Evolutionary conservation across 257 asterid genomes (phyloP), one percentile per base, ranked within the genome.

Genomic region (Gentiana dahurica): DNA sequence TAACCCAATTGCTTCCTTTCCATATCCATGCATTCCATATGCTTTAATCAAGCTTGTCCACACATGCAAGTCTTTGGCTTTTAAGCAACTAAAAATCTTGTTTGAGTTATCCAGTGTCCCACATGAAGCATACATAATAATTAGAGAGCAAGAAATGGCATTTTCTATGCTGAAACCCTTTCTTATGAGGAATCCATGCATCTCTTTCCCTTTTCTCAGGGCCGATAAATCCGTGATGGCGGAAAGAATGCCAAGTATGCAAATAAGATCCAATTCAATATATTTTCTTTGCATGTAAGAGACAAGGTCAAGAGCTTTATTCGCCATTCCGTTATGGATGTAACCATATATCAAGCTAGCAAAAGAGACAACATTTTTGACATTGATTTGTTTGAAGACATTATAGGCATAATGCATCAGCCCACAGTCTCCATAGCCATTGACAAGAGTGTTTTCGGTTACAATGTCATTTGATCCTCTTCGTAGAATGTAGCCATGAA

Each of bases 31-130:
- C 87, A 76, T 73, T 63, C 98, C 95, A 53, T 66, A 83, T 43
- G 94, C 92, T 44, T 75, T 73, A 36, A 91, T 82, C 87, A 91
- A 80, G 80, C 87, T 83, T 12, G 95, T 91, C 81, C 82, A 82
- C 36, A 79, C 36, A 60, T 78, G 73, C 41, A 76, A 58, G 71
- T 82, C 92, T 75, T 68, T 72, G 60, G 63, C 57, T 34, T 57
- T 37, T 37, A 69, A 63, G 50, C 24, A 15, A 56, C 57, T 46
- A 78, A 91, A 91, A 48, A 82, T 71, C 64, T 65, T 85, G 44
- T 43, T 71, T 4, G 96, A 79, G 58, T 67, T 49, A 49, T 76
- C 83, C 46, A 91, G 64, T 54, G 73, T 68, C 59, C 98, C 95
- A 55, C 96, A 91, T 57, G 80, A 72, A 59, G 89, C 80, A 71